phyloP scores from a whole-genome alignment of 176 grass and related monocot species.

The Oryza rufipogon region DNA sequence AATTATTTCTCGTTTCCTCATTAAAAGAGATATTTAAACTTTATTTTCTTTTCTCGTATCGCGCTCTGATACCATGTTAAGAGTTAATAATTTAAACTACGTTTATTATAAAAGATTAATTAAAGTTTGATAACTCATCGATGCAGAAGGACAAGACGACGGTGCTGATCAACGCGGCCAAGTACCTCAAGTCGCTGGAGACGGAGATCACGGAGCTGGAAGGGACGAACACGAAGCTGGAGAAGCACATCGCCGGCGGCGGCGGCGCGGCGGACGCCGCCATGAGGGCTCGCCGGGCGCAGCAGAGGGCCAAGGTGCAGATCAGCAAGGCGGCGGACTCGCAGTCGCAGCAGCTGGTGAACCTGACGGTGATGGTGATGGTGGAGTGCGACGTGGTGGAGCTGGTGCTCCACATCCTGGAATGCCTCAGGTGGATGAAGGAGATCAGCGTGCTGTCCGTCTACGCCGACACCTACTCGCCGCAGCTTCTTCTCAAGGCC shows the following conservation, averaged over 20 bases:
- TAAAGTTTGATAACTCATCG: too few species aligned
- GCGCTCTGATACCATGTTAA: too few species aligned
- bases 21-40: too few species aligned
- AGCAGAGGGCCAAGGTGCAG: constrained; percentile 55
- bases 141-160: constrained; percentile 91
- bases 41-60: too few species aligned
- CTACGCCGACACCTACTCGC: constrained; percentile 74
- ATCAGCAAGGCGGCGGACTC: constrained; percentile 43
- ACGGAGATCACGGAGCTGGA: constrained; percentile 71
- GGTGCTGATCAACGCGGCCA: constrained; percentile 70
- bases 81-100: neutral
- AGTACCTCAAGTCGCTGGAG: constrained; percentile 66
- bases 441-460: constrained; percentile 60
- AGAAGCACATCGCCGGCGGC: constrained; percentile 44
- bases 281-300: neutral
- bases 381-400: constrained; percentile 77
- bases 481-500: constrained; percentile 65
- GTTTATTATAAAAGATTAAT: neutral
- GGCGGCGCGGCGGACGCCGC: neutral
- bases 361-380: constrained; percentile 70
- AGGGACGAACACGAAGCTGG: constrained; percentile 83
- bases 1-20: neutral
- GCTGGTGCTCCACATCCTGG: constrained; percentile 74
- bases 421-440: constrained; percentile 59
- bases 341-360: constrained; percentile 55